Percentiles rank a stretch among this genome's conserved stretches.
Conservation (phyloP, 345 rosid species). For the Salix caprea region DNA sequence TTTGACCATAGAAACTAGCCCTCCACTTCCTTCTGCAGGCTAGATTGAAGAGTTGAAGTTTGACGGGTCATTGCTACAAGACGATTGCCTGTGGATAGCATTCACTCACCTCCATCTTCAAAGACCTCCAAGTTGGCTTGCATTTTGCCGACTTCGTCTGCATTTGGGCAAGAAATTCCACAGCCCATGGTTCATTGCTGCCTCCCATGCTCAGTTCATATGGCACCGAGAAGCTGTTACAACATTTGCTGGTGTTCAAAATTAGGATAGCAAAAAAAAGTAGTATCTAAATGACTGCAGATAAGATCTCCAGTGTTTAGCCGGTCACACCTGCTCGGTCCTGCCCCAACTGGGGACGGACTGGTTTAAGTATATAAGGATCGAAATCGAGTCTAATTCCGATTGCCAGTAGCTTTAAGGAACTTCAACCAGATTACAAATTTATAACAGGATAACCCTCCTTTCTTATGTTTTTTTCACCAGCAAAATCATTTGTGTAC, state of each 20-base stretch:
- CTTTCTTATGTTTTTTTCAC: too few species aligned
- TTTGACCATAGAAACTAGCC: too few species aligned
- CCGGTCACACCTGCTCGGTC: too few species aligned
- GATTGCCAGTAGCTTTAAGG: too few species aligned
- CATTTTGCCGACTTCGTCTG: constrained; percentile 53
- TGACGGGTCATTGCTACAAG: constrained; percentile 26
- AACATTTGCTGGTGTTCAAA: background rate
- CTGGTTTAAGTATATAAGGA: too few species aligned
- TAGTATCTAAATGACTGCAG: too few species aligned
- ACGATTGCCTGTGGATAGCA: constrained; percentile 87
- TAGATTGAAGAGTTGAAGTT: background rate
- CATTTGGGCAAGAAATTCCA: constrained; percentile 47
- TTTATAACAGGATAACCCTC: too few species aligned
- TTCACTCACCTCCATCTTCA: constrained; percentile 71
- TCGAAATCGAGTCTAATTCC: too few species aligned
- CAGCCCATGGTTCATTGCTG: constrained; percentile 71
- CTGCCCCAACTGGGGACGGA: background rate
- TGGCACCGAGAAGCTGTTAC: constrained; percentile 78
- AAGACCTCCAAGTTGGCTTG: constrained; percentile 58
- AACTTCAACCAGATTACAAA: too few species aligned
- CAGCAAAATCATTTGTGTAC: too few species aligned
- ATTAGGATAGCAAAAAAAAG: background rate
- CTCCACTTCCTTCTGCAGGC: too few species aligned
- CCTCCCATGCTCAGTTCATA: constrained; percentile 87
- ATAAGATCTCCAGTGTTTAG: too few species aligned